Percentiles rank a stretch among this genome's conserved stretches.
Evolutionary conservation across 805 yeast species (phyloP).

Genomic region (Schwanniomyces polymorphus): DNA sequence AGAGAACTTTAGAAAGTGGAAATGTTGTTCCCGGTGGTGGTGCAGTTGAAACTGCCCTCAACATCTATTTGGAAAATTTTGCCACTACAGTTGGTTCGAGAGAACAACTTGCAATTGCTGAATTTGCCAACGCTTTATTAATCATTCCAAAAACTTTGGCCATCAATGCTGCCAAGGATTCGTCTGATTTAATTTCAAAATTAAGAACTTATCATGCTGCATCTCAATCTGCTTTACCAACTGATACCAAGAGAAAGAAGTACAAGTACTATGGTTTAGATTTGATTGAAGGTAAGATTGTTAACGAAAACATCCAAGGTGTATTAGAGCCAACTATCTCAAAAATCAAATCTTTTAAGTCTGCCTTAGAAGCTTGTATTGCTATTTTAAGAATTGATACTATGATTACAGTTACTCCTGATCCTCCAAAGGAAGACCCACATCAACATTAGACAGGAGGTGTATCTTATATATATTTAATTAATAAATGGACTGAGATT

Average conservation of each 20-base stretch:
- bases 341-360: slow-evolving; percentile 87
- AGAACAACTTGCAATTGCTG: slow-evolving; percentile 97
- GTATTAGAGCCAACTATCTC: slow-evolving; percentile 95
- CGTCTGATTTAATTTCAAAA: slow-evolving; percentile 92
- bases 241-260: slow-evolving; percentile 81
- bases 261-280: slow-evolving; percentile 94
- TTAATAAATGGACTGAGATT: neutral
- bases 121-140: slow-evolving; percentile 87
- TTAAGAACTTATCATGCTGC: slow-evolving; percentile 96
- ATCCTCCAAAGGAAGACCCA: slow-evolving; percentile 86
- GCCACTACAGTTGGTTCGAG: slow-evolving; percentile 98
- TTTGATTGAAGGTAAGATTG: slow-evolving; percentile 85
- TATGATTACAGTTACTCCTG: slow-evolving; percentile 96
- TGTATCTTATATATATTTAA: neutral
- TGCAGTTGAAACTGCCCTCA: slow-evolving; percentile 95
- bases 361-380: slow-evolving; percentile 97
- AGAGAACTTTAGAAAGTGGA: slow-evolving; percentile 93
- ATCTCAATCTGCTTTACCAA: slow-evolving; percentile 78
- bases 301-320: slow-evolving; percentile 80
- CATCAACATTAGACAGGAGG: slow-evolving; percentile 62
- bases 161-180: slow-evolving; percentile 96
- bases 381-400: slow-evolving; percentile 97
- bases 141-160: slow-evolving; percentile 96
- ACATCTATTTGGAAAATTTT: slow-evolving; percentile 91
- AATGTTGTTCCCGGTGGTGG: slow-evolving; percentile 98